phyloP scores from a whole-genome alignment of 805 yeast species.

The Candida morakotiae region DNA sequence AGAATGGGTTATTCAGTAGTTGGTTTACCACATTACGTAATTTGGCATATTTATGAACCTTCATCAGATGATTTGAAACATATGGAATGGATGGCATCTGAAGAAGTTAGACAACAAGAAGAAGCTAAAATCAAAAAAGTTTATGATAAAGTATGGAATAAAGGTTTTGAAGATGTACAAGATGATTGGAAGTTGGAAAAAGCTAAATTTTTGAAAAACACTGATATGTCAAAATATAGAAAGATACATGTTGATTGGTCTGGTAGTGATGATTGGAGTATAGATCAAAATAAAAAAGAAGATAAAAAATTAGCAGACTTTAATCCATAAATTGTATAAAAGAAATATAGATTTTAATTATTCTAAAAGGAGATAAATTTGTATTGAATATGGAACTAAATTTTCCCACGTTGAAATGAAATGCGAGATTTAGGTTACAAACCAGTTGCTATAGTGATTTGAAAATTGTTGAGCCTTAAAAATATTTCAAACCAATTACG shows the following conservation, averaged over 20 bases:
- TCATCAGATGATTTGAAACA: slow-evolving; percentile 80
- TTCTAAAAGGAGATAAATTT: background rate
- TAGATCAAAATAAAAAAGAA: slow-evolving; percentile 21
- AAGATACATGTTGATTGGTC: slow-evolving; percentile 64
- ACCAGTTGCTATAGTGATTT: too few species aligned
- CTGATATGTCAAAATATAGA: slow-evolving; percentile 54
- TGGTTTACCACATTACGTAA: slow-evolving; percentile 91
- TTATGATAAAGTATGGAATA: slow-evolving; percentile 68
- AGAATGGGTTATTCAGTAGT: slow-evolving; percentile 82
- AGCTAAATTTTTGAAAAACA: slow-evolving; percentile 67
- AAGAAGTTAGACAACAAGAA: slow-evolving; percentile 62
- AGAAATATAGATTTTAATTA: background rate
- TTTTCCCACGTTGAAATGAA: background rate
- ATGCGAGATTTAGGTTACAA: background rate
- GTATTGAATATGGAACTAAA: background rate
- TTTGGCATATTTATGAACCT: slow-evolving; percentile 97
- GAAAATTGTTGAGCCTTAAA: too few species aligned
- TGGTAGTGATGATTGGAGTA: slow-evolving; percentile 48
- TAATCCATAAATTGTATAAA: slow-evolving; percentile 33
- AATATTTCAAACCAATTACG: slow-evolving; percentile 1
- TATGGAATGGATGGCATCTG: slow-evolving; percentile 87
- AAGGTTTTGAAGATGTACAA: slow-evolving; percentile 74
- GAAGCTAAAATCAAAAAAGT: slow-evolving; percentile 60
- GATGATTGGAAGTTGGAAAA: slow-evolving; percentile 72
- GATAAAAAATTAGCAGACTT: slow-evolving; percentile 40